phyloP scores from a whole-genome alignment of 2,329 filamentous ascomycete species.

The Albifimbria verrucaria region DNA sequence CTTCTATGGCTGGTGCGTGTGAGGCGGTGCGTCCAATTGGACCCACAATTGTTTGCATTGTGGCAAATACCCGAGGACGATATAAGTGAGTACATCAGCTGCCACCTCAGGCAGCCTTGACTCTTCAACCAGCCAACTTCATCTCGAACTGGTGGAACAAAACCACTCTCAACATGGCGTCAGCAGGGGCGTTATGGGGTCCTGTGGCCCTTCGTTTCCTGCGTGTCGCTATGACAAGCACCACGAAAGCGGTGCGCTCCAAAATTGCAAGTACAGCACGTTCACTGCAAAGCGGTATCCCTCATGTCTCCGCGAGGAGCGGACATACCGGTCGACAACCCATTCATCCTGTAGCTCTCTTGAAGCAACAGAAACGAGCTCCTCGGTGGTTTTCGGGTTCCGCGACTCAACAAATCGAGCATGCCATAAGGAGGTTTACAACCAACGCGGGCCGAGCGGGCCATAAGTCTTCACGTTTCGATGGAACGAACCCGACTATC shows the following conservation, averaged over 20 bases:
- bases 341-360: conserved; percentile 50
- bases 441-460: conserved; percentile 32
- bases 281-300: conserved; percentile 42
- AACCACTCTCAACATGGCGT: conserved; percentile 44
- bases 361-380: conserved; percentile 44
- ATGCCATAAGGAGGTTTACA: conserved; percentile 48
- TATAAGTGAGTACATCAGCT: conserved; percentile 18
- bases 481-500: conserved; percentile 47
- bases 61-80: conserved; percentile 23
- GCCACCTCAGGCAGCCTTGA: conserved; percentile 5
- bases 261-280: conserved; percentile 44
- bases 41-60: conserved; percentile 17
- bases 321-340: conserved; percentile 43
- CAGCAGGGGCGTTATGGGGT: conserved; percentile 55
- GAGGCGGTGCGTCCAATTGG: conserved; percentile 33
- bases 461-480: conserved; percentile 32
- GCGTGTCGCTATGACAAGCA: conserved; percentile 48
- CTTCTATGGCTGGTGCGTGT: conserved; percentile 17
- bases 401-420: conserved; percentile 39
- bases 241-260: conserved; percentile 48
- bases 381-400: conserved; percentile 46
- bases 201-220: conserved; percentile 53
- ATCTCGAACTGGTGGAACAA: conserved; percentile 16
- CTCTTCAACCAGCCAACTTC: conserved; percentile 14
- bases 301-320: conserved; percentile 41